These are phyloP conservation scores for Suhomyces ambrosiae DNA, from an alignment of 1,139 yeast genomes.

Conservation along the genomic window DNA sequence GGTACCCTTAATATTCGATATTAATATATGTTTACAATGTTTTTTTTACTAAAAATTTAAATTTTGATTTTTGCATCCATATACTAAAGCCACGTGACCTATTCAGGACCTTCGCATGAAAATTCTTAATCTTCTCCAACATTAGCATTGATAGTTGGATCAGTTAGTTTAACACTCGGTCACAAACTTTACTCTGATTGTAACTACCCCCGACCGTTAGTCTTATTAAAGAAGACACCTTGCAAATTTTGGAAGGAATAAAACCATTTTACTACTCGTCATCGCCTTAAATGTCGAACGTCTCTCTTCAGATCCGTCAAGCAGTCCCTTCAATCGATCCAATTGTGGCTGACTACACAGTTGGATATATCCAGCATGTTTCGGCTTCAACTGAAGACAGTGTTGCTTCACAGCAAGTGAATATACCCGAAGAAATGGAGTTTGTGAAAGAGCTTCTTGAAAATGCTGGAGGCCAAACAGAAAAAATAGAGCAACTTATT, in stretches of 20 bases:
- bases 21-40: background rate
- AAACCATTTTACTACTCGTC: too few species aligned
- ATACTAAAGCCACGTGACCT: too few species aligned
- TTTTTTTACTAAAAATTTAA: too few species aligned
- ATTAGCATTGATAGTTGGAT: too few species aligned
- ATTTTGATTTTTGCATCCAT: background rate
- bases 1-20: background rate
- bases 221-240: too few species aligned
- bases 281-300: constrained; percentile 52
- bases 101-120: constrained; percentile 4
- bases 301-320: constrained; percentile 75
- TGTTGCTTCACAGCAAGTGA: constrained; percentile 72
- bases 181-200: background rate
- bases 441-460: constrained; percentile 65
- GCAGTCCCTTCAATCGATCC: constrained; percentile 87
- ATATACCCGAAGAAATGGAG: constrained; percentile 63
- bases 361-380: constrained; percentile 83
- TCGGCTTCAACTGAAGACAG: constrained; percentile 77
- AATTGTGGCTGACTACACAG: constrained; percentile 88
- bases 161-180: background rate
- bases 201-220: background rate
- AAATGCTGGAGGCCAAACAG: constrained; percentile 78
- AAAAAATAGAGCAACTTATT: constrained; percentile 54
- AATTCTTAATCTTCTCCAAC: constrained; percentile 1
- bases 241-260: too few species aligned